Base-by-base conservation (phyloP, 345 rosid genomes). In the Brassica nigra region DNA sequence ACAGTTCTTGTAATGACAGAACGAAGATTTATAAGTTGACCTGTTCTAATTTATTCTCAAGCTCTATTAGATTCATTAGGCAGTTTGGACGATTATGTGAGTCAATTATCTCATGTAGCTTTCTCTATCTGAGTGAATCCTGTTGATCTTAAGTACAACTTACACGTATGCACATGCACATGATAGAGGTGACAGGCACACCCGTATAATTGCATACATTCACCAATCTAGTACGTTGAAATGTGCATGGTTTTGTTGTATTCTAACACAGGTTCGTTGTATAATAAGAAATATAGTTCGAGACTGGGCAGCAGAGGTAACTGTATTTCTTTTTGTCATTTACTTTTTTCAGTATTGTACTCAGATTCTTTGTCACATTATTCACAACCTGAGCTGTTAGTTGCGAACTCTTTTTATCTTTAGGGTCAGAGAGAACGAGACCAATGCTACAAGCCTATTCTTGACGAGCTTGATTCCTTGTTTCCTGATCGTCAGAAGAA, bases 231-330 rank as follows among this genome's bases (percentile, higher is more conserved):
- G 44, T 39, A 12, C 42, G 18, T 75, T 70, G 6, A 68, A 74
- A 54, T 36, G 9, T 62, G 28, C 54, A 52, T 68, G 4, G 33
- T 69, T 80, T 54, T 52, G 61, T 18, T 80, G 76, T 70, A 39
- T 70, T 68, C 78, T 82, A 77, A 83, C 68, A 58, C 90, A 95
- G 99, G 99, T 95, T 66, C 97, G 99, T 14, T 95, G 99, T 87
- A 89, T 95, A 77, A 80, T 93, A 83, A 87, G 99, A 83, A 93
- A 95, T 86, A 88, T 95, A 69, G 98, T 93, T 70, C 90, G 98
- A 87, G 99, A 93, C 86, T 93, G 99, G 99, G 99, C 97, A 62
- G 92, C 86, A 61, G 99, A 95, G 99, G 99, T 93, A 87, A 78
- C 69, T 8, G 4, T 23, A 39, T 64, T 42, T 69, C 49, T 39